A percentile compares a stretch with the other conserved stretches of the same genome.
phyloP scores from a whole-genome alignment of 768 basidiomycete genomes.

The Tremella yokohamensis region DNA sequence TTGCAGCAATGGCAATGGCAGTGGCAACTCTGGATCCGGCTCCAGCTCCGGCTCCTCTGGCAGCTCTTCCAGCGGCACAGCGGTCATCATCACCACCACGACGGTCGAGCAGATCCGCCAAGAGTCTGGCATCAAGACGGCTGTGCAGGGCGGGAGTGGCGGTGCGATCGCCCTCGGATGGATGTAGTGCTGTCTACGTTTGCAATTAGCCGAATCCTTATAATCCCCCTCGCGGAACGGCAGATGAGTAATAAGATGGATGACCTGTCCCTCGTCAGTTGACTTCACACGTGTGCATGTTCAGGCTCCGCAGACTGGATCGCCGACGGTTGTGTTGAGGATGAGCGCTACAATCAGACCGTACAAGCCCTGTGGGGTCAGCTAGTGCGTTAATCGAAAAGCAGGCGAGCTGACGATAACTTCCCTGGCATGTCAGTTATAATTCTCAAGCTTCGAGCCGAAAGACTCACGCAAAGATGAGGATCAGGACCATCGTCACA shows the following conservation, averaged over 20 bases:
- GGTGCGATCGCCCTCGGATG: slow-evolving; percentile 15
- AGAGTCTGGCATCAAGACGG: neutral
- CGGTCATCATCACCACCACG: neutral
- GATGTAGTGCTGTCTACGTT: neutral
- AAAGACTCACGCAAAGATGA: slow-evolving; percentile 54
- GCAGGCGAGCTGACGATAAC: slow-evolving; percentile 83
- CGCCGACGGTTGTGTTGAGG: slow-evolving; percentile 74
- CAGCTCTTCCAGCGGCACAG: neutral
- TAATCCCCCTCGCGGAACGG: too few relatives aligned
- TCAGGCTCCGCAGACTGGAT: slow-evolving; percentile 45
- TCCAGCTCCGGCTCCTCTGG: neutral
- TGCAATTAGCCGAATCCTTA: too few relatives aligned
- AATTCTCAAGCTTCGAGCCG: neutral
- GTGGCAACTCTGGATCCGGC: neutral
- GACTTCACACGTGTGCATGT: slow-evolving; percentile 8
- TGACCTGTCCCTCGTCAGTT: neutral
- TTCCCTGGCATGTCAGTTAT: slow-evolving; percentile 54
- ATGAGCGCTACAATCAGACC: slow-evolving; percentile 74
- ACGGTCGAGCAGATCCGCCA: neutral
- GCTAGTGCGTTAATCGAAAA: slow-evolving; percentile 7
- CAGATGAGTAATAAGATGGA: neutral
- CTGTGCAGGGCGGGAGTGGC: slow-evolving; percentile 3
- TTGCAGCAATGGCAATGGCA: too few relatives aligned
- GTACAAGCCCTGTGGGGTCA: slow-evolving; percentile 38
- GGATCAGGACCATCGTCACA: slow-evolving; percentile 92